phyloP scores from a whole-genome alignment of 2,329 filamentous ascomycete species.

The Cladophialophora chaetospira region DNA sequence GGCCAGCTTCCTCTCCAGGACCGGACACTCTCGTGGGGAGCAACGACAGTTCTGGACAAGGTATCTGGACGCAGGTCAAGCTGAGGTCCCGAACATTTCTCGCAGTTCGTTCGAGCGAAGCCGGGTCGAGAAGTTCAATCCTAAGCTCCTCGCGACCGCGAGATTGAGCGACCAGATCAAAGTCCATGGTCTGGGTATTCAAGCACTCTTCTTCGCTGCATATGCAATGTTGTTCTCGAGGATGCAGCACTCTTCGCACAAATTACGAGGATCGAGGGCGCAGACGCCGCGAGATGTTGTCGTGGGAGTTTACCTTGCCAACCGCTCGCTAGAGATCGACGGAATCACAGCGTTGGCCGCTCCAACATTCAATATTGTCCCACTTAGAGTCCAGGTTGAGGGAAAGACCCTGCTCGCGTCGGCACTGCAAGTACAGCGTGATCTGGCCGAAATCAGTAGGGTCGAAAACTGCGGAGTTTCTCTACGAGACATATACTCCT shows the following conservation, averaged over 20 bases:
- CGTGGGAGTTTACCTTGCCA: conserved; percentile 82
- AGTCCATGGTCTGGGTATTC: conserved; percentile 63
- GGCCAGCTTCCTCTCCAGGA: conserved; percentile 14
- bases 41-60: conserved; percentile 46
- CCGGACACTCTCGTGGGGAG: background rate
- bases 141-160: conserved; percentile 45
- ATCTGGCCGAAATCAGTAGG: conserved; percentile 64
- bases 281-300: conserved; percentile 49
- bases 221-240: conserved; percentile 59
- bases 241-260: conserved; percentile 36
- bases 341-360: conserved; percentile 56
- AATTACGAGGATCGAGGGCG: background rate
- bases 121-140: conserved; percentile 52
- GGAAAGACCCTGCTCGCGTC: conserved; percentile 47
- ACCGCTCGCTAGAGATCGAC: conserved; percentile 60
- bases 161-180: conserved; percentile 47
- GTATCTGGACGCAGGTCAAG: conserved; percentile 38
- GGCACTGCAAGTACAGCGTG: conserved; percentile 66
- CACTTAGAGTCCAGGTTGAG: conserved; percentile 59
- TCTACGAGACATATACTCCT: conserved; percentile 70
- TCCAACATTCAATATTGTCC: conserved; percentile 79
- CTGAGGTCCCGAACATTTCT: background rate
- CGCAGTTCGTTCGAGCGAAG: conserved; percentile 19
- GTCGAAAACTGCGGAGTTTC: conserved; percentile 60
- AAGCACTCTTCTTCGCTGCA: conserved; percentile 73